Evolutionary conservation across 768 basidiomycete genomes (phyloP), one percentile per base, ranked within the genome.

Genomic region (Calocybe cyanea): DNA sequence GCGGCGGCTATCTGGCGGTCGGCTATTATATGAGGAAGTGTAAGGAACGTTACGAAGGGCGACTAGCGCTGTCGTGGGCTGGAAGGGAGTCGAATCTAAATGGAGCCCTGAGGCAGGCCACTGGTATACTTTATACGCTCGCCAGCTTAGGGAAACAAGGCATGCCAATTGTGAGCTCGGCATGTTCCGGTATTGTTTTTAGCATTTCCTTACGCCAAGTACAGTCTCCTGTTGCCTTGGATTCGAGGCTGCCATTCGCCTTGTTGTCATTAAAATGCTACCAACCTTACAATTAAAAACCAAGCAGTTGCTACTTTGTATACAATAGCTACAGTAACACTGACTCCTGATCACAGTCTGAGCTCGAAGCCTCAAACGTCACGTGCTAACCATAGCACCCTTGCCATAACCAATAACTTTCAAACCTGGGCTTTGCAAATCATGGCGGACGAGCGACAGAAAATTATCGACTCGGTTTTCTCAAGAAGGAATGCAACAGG

Each of bases 391-490:
- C 28, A 43, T 30, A 31, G 14, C 8, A 5, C 19, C 15, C 5
- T 10, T 9, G 15, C 36, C 13, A 19, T 9, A 18, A 5, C 7
- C 5, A 6, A 35, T n/a, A 18, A 19, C 18, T 4, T 20, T 5
- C 11, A 19, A 13, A 10, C 36, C 15, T n/a, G n/a, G n/a, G n/a
- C n/a, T n/a, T n/a, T n/a, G n/a, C n/a, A n/a, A n/a, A 23, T 45
- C 38, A 72, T 76, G 71, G 62, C 65, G 31, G 76, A 81, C 51
- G 71, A 81, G 48, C 74, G 75, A 46, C 76, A 83, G 59, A 75
- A 78, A 53, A 94, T 96, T 57, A 82, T 92, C 55, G 66, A 77
- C 1, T 93, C 92, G 4, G 85, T 93, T 7, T 95, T 96, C 68
- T 79, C 81, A 20, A 80, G 77, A 57, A 75, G 83, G 46, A 85